Evolutionary conservation across 73 alveolate species (phyloP).

Genomic region (Symbiodinium pilosum): DNA sequence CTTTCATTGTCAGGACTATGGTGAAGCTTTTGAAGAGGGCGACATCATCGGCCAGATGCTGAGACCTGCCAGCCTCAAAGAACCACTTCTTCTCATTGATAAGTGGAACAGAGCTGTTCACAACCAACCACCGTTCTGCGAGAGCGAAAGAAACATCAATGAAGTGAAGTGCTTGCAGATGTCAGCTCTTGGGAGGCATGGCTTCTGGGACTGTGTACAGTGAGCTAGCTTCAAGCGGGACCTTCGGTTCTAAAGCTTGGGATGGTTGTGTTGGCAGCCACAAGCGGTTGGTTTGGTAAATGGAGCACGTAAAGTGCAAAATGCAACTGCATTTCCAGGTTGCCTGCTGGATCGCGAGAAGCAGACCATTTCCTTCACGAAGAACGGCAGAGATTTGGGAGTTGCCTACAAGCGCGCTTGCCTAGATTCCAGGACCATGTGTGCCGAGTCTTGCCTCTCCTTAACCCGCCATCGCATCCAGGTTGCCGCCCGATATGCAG

Average conservation of each 20-base stretch:
- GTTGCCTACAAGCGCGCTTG: slow-evolving; percentile 76
- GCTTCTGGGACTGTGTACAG: no score
- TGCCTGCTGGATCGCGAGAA: slow-evolving; percentile 81
- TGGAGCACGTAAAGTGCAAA: no score
- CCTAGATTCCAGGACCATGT: neutral
- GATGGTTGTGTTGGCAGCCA: no score
- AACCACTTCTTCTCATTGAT: no score
- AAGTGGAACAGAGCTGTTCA: no score
- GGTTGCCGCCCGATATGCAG: slow-evolving; percentile 82
- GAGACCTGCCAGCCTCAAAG: no score
- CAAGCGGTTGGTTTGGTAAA: no score
- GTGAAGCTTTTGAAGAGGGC: slow-evolving; percentile 86
- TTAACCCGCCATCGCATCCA: neutral
- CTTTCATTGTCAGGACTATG: slow-evolving; percentile 19
- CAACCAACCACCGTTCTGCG: neutral
- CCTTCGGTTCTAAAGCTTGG: no score
- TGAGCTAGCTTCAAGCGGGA: no score
- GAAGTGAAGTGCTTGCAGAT: no score
- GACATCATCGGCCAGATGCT: slow-evolving; percentile 63
- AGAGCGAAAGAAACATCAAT: neutral
- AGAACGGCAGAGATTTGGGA: slow-evolving; percentile 86
- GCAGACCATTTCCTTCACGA: slow-evolving; percentile 90
- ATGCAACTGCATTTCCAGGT: no score
- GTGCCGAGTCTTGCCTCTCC: neutral
- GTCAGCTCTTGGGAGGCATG: no score